These are phyloP conservation scores for Magnusiomyces tetraspermus DNA, from an alignment of 1,139 yeast species.

Conservation along the genomic window DNA sequence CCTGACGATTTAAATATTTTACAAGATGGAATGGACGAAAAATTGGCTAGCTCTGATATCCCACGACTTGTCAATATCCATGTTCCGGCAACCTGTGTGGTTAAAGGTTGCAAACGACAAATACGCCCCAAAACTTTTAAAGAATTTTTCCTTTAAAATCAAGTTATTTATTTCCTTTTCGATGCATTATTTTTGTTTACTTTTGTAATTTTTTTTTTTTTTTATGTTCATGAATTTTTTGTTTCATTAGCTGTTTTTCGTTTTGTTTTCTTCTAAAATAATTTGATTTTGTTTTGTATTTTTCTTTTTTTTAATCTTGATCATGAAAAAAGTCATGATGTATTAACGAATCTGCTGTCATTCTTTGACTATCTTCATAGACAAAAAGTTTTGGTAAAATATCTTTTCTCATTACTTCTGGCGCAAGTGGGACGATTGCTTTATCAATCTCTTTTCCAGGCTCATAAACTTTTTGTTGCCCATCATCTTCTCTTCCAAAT, in stretches of 20 bases:
- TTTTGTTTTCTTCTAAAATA: no score
- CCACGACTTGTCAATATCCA: conserved; percentile 2
- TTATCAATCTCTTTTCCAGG: background rate
- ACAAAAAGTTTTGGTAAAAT: background rate
- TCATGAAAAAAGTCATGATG: background rate
- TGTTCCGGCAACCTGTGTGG: conserved; percentile 7
- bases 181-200: no score
- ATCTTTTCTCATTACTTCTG: background rate
- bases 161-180: no score
- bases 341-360: background rate
- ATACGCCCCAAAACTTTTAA: background rate
- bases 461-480: background rate
- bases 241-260: no score
- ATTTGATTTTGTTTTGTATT: no score
- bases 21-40: no score
- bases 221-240: no score
- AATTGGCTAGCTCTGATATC: no score
- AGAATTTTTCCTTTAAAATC: background rate
- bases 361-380: background rate
- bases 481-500: background rate
- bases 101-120: conserved; percentile 3
- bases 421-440: background rate
- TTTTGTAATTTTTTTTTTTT: no score
- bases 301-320: no score
- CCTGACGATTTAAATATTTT: no score